Conservation (phyloP, 1,139 yeast species). For the Nakaseomyces delphensis region DNA sequence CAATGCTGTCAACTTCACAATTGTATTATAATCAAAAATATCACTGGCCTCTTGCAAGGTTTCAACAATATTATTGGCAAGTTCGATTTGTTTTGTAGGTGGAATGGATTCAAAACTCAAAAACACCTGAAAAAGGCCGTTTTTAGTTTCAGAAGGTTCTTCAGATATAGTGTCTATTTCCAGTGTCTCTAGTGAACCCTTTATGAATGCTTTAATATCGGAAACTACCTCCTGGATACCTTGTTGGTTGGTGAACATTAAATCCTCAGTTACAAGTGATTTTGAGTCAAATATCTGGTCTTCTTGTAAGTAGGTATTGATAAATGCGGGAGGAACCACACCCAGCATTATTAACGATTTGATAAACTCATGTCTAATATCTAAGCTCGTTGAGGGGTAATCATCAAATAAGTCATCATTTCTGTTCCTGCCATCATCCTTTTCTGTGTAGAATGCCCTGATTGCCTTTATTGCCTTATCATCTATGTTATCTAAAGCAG, state of each 20-base stretch:
- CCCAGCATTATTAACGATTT: slow-evolving; percentile 43
- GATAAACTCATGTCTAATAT: slow-evolving; percentile 49
- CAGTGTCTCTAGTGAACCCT: slow-evolving; percentile 40
- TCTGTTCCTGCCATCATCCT: slow-evolving; percentile 24
- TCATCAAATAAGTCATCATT: slow-evolving; percentile 35
- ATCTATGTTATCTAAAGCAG: slow-evolving; percentile 27
- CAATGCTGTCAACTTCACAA: slow-evolving; percentile 24
- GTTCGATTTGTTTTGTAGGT: slow-evolving; percentile 36
- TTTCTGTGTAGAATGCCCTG: slow-evolving; percentile 28
- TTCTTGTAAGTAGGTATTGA: slow-evolving; percentile 40
- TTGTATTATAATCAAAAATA: slow-evolving; percentile 24
- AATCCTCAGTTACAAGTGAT: slow-evolving; percentile 26
- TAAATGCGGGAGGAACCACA: slow-evolving; percentile 36
- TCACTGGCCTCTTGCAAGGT: slow-evolving; percentile 37
- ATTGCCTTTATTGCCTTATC: slow-evolving; percentile 30
- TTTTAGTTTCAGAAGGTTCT: slow-evolving; percentile 12
- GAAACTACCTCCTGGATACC: slow-evolving; percentile 25
- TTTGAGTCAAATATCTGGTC: slow-evolving; percentile 35
- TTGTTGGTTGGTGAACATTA: slow-evolving; percentile 23
- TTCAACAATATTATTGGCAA: slow-evolving; percentile 33
- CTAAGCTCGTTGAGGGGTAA: slow-evolving; percentile 41
- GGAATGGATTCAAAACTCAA: slow-evolving; percentile 35
- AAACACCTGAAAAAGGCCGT: slow-evolving; percentile 37
- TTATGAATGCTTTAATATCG: slow-evolving; percentile 27
- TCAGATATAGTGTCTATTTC: slow-evolving; percentile 49